Evolutionary conservation across 257 asterid species (phyloP), one percentile per base, ranked within the genome.

Genomic region (Ocimum tenuiflorum): DNA sequence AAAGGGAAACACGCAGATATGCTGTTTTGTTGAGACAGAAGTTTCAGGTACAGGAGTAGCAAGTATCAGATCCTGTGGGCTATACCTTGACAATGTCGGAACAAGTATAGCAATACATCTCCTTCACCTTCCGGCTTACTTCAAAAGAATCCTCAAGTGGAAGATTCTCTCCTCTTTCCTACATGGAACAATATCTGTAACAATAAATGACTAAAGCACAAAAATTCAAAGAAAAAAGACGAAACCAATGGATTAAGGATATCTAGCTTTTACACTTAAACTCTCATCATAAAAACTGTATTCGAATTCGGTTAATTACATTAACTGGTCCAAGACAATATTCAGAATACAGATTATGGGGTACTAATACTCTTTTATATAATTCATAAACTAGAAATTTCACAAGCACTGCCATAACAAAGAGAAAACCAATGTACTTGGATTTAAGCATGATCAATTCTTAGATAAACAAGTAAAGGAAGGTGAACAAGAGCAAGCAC

Each of bases 81-180:
- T 67, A 78, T 83, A 92, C 99, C 99, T 92, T 92, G 73, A 92
- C 94, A 56, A 92, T 79, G 84, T 92, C 97, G 23, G 99, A 92
- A 75, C 90, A 89, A 67, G 99, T 92, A 78, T 92, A 92, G 83
- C 99, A 87, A 78, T 92, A 82, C 85, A 75, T 81, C 75, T 27
- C 31, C 31, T 27, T 27, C 31, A 27, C 31, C 4, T 27, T 27
- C 68, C 88, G 83, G 51, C 96, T 94, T 45, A 89, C 96, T 50
- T 89, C 99, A 75, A 92, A 78, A 70, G 96, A 90, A 50, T 92
- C 96, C 78, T 92, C 97, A 19, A 94, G 88, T 51, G 99, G 99
- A 77, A 92, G 70, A 61, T 81, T 83, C 86, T 92, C 99, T 67
- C 94, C 97, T 81, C 99, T 89, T 87, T 92, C 97, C 99, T 92